Conservation (phyloP, 2,329 filamentous ascomycete genomes). For the Hypoxylon sp. region DNA sequence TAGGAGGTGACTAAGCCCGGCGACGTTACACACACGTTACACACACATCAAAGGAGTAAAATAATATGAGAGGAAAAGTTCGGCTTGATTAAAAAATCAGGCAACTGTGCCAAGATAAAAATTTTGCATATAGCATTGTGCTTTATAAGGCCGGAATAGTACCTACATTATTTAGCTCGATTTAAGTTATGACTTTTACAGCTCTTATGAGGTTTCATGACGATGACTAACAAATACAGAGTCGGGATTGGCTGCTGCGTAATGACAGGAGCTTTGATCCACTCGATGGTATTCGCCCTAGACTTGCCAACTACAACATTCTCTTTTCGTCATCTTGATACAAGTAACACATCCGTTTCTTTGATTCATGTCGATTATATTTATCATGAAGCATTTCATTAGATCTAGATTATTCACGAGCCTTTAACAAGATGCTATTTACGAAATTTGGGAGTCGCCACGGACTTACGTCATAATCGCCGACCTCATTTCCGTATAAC, state of each 20-base stretch:
- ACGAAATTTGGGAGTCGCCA: conserved; percentile 16
- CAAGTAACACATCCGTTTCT: not conserved
- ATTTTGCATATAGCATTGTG: not conserved
- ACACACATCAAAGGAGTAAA: not conserved
- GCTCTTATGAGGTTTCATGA: not conserved
- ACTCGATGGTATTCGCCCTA: not conserved
- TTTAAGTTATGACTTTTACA: not conserved
- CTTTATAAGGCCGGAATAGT: not conserved
- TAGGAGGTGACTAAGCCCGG: no score
- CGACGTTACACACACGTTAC: no score
- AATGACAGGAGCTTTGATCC: not conserved
- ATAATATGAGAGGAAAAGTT: not conserved
- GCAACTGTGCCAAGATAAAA: not conserved
- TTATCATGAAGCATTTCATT: not conserved
- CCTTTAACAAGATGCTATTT: not conserved
- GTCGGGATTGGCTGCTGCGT: conserved; percentile 1
- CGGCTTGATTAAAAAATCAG: not conserved
- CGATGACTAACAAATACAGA: not conserved
- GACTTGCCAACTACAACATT: not conserved
- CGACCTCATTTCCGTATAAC: conserved; percentile 18
- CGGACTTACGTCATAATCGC: conserved; percentile 23
- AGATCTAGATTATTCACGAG: not conserved
- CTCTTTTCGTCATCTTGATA: not conserved
- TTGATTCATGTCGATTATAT: not conserved
- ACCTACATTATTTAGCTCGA: not conserved